These are phyloP conservation scores for Paratinospora sagittata DNA, from an alignment of 164 flowering plant species.

Conservation along the genomic window DNA sequence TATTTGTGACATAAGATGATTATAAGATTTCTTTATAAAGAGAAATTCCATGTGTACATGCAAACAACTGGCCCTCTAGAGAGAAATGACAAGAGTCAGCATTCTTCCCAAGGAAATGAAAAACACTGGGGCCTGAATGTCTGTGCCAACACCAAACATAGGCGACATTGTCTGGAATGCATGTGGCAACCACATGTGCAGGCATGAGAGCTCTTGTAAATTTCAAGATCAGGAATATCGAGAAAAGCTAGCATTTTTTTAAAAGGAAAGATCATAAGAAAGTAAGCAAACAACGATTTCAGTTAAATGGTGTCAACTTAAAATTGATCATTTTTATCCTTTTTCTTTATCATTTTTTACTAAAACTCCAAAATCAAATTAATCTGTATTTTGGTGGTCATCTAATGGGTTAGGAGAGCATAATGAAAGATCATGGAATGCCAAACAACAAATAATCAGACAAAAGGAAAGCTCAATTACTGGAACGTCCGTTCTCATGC, in stretches of 20 bases:
- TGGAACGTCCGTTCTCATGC: constrained; percentile 95
- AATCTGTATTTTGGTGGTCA: background rate
- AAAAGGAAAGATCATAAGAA: background rate
- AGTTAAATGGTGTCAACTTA: background rate
- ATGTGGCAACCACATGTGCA: constrained; percentile 18
- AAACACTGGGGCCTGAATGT: constrained; percentile 21
- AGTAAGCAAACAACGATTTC: background rate
- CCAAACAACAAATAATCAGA: background rate
- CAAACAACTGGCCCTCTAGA: background rate
- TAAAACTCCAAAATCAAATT: background rate
- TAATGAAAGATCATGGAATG: background rate
- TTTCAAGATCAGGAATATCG: background rate
- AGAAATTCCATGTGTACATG: background rate
- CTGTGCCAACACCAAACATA: constrained; percentile 19
- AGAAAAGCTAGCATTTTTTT: background rate
- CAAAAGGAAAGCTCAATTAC: constrained; percentile 29
- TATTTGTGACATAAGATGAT: background rate
- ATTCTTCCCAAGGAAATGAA: constrained; percentile 8
- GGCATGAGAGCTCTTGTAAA: background rate
- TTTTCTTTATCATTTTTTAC: background rate
- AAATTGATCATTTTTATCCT: background rate
- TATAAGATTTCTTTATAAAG: background rate
- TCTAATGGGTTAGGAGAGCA: background rate
- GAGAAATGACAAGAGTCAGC: constrained; percentile 1
- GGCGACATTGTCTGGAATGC: constrained; percentile 19